Base-by-base conservation (phyloP, 129 eudicot species). In the Solidago caesia region DNA sequence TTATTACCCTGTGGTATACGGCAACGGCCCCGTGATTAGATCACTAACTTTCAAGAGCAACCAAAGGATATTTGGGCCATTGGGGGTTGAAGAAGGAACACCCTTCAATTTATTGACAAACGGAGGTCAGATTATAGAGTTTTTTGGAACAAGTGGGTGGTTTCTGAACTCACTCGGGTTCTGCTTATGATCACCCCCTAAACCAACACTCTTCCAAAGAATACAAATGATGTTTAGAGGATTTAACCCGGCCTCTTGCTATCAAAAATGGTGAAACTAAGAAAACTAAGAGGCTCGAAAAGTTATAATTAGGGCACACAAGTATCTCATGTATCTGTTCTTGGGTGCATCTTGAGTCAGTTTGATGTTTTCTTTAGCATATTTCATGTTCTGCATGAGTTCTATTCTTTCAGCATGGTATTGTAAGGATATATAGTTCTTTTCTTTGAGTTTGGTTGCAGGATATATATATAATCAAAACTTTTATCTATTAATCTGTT, bases 111-210 rank as follows among this genome's bases (percentile, higher is more conserved):
- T 84, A 43, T 75, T 78, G n/a, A 61, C 84, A 60, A 85, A 84
- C 29, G 92, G 89, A 29, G 86, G 79, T 8, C 76, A 55, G 14
- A 75, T 87, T 3, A 84, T 84, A 8, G 96, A 92, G 3, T 75
- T 87, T 67, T 86, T 80, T 80, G 96, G 96, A 72, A 84, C 82
- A 48, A 60, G 88, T 48, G 96, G 96, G 4, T 86, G 92, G 89
- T 89, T 72, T 55, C 16, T 89, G 39, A 89, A 89, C 80, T 70
- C 89, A 13, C 65, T 87, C 44, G 92, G 89, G 16, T 82, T 87
- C 16, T 69, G 74, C 63, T 59, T 87, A 59, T n/a, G n/a, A n/a
- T 44, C 87, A 10, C 71, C 39, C 64, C 73, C 67, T 73, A 86
- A 45, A 41, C 39, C 44, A 11, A 74, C 68, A 15, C 67, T 82